A percentile compares a stretch with the other conserved stretches of the same genome.
Conservation (phyloP, 192 early-diverging fungal species). For the Coemansia sp. region DNA sequence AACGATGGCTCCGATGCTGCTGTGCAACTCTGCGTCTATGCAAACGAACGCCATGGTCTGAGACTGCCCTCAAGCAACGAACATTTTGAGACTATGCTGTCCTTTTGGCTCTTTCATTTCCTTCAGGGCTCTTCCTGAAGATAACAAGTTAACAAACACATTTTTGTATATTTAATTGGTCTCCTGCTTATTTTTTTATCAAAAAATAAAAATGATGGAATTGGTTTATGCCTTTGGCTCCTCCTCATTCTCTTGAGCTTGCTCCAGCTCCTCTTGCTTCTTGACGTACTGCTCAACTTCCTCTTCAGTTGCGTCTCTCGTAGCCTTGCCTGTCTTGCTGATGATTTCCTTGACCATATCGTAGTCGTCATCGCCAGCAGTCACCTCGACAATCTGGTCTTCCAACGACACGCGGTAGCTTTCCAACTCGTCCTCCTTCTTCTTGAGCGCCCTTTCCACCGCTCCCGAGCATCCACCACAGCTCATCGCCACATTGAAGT, state of each 20-base stretch:
- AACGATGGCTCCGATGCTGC: slow-evolving; percentile 56
- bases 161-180: neutral
- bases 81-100: slow-evolving; percentile 78
- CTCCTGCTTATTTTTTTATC: no score
- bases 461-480: slow-evolving; percentile 31
- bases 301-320: neutral
- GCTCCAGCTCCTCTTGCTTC: neutral
- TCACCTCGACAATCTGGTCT: slow-evolving; percentile 9
- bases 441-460: slow-evolving; percentile 15
- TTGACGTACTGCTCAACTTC: neutral
- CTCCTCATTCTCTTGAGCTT: neutral
- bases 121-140: slow-evolving; percentile 22
- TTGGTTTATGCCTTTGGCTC: neutral
- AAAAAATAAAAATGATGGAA: neutral
- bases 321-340: slow-evolving; percentile 15
- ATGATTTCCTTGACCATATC: slow-evolving; percentile 3
- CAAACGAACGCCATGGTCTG: slow-evolving; percentile 75
- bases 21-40: slow-evolving; percentile 68
- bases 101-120: slow-evolving; percentile 62
- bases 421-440: neutral
- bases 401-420: slow-evolving; percentile 1
- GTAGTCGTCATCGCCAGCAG: neutral
- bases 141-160: neutral
- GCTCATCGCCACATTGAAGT: slow-evolving; percentile 16
- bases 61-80: slow-evolving; percentile 67